A percentile compares a stretch with the other conserved stretches of the same genome.
Evolutionary conservation across 805 yeast species (phyloP).

Genomic region (Kodamaea jinghongensis): DNA sequence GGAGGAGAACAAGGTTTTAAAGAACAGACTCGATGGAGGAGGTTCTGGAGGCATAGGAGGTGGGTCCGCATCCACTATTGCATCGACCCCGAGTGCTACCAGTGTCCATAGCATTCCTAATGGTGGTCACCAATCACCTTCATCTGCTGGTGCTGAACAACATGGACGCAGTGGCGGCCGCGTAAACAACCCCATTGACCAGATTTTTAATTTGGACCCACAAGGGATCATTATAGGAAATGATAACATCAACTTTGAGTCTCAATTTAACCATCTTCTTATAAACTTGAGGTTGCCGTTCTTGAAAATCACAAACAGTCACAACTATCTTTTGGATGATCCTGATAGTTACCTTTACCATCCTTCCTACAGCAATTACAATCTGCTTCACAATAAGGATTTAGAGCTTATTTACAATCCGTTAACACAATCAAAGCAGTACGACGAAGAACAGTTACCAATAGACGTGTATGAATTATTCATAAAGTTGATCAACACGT

Average conservation of each 20-base stretch:
- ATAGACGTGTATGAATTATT: slow-evolving; percentile 42
- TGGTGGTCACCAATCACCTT: too few species aligned
- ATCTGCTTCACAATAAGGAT: slow-evolving; percentile 35
- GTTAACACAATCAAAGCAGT: slow-evolving; percentile 22
- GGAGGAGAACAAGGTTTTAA: slow-evolving; percentile 46
- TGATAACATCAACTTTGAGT: slow-evolving; percentile 44
- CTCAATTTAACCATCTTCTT: slow-evolving; percentile 43
- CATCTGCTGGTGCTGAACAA: too few species aligned
- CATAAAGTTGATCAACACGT: slow-evolving; percentile 42
- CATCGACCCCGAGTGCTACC: too few species aligned
- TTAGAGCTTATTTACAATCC: slow-evolving; percentile 41
- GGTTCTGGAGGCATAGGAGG: too few species aligned
- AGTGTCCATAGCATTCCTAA: too few species aligned
- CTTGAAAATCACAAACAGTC: slow-evolving; percentile 43
- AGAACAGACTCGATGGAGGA: slow-evolving; percentile 20
- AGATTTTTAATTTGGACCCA: slow-evolving; percentile 41
- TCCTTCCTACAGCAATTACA: slow-evolving; percentile 36
- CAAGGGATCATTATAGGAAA: slow-evolving; percentile 45
- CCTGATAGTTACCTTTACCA: slow-evolving; percentile 42
- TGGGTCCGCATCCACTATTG: too few species aligned
- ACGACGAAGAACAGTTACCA: slow-evolving; percentile 23
- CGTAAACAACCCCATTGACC: slow-evolving; percentile 43
- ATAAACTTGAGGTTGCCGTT: slow-evolving; percentile 43
- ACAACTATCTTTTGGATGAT: slow-evolving; percentile 39
- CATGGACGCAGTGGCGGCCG: too few species aligned